phyloP scores from a whole-genome alignment of 1,284 basidiomycete species.

The Naganishia cerealis region DNA sequence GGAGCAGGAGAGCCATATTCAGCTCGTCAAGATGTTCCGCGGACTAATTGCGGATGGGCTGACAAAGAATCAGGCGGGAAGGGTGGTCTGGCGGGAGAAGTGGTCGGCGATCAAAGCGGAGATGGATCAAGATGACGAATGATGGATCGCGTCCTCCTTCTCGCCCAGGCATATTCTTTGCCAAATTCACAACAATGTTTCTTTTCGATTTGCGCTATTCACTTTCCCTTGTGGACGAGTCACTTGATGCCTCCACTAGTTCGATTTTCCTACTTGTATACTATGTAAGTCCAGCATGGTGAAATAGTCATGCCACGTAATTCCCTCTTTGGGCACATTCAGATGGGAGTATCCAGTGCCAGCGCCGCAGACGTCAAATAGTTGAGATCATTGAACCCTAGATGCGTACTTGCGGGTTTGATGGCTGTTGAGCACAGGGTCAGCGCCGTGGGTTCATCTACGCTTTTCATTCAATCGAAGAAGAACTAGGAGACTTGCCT shows the following conservation, averaged over 20 bases:
- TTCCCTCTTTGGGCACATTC: not conserved
- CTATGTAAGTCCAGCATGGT: not conserved
- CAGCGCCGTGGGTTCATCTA: not conserved
- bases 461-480: not conserved
- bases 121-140: slow-evolving; percentile 23
- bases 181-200: not conserved
- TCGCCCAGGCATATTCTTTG: not conserved
- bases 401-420: not conserved
- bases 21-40: slow-evolving; percentile 28
- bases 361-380: slow-evolving; percentile 4
- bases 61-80: slow-evolving; percentile 19
- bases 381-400: slow-evolving; percentile 18
- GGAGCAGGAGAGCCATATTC: slow-evolving; percentile 27
- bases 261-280: not conserved
- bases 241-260: not conserved
- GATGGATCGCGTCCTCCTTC: not conserved
- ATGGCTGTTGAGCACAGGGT: not conserved
- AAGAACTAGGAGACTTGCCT: not conserved
- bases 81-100: slow-evolving; percentile 15
- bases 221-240: not conserved
- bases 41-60: slow-evolving; percentile 23
- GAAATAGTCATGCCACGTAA: not conserved
- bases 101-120: slow-evolving; percentile 10
- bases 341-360: slow-evolving; percentile 21
- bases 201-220: slow-evolving; percentile 2